Evolutionary conservation across 768 basidiomycete genomes (phyloP), one percentile per base, ranked within the genome.

Genomic region (Panellus pusillus): DNA sequence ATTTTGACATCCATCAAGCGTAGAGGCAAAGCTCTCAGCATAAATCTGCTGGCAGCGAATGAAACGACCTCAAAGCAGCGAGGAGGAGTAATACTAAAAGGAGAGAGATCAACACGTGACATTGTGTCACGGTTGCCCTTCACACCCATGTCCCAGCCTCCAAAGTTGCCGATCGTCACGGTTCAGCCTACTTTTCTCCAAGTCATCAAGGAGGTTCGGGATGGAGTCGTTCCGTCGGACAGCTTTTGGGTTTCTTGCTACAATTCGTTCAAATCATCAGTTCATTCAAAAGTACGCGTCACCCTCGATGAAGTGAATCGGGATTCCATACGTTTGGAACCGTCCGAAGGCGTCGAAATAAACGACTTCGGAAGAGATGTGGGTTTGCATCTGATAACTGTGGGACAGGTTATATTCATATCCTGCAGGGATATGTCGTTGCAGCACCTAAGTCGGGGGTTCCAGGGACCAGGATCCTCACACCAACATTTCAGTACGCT

Each of bases 181-280:
- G 68, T 84, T 37, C 84, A 90, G 69, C 81, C 79, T 17, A 81
- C 83, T 37, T 83, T 87, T 56, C 65, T 75, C 4, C 65, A 74
- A 36, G 81, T 89, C 1, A 72, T 89, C 31, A 72, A 79, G 28
- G 89, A 93, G 61, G 82, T 91, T 2, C 70, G 74, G 15, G 76
- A 81, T 35, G 86, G 82, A 0, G 54, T 80, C 2, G 70, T 87
- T 0, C 74, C 79, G 0, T 68, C 65, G 4, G 89, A 91, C 54
- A 77, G 77, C 52, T 80, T 87, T 65, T 92, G 88, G 88, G 68
- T 91, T 2, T 91, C 89, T 3, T 86, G 83, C 64, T 91, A 91
- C 71, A 75, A 79, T 52, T 41, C 66, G 0, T 74, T 73, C 4
- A 71, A 76, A 52, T 68, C 73, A 17, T 82, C 83, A 8, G 78